A percentile compares a stretch with the other conserved stretches of the same genome.
Conservation (phyloP, 805 yeast species). For the Monosporozyma solicola region DNA sequence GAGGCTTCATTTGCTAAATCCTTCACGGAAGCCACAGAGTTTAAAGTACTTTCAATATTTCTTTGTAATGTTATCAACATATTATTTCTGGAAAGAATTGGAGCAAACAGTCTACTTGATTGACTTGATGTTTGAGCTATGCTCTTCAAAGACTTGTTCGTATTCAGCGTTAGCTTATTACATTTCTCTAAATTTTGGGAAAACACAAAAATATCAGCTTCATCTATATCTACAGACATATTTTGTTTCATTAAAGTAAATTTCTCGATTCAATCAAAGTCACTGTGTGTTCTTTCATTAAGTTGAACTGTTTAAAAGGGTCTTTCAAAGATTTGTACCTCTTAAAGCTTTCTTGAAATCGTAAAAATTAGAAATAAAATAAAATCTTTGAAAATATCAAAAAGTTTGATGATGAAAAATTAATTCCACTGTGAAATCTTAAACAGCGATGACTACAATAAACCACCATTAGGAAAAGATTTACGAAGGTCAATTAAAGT, state of each 20-base stretch:
- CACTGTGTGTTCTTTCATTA: background rate
- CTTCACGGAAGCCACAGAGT: slow-evolving; percentile 39
- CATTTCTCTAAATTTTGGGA: slow-evolving; percentile 63
- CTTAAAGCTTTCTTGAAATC: background rate
- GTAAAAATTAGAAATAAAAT: background rate
- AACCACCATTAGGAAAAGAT: background rate
- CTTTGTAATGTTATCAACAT: slow-evolving; percentile 44
- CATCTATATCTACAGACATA: slow-evolving; percentile 48
- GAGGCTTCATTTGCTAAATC: slow-evolving; percentile 41
- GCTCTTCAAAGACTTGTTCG: slow-evolving; percentile 45
- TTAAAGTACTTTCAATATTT: slow-evolving; percentile 48
- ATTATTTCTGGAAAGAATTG: slow-evolving; percentile 58
- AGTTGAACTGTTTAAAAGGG: background rate
- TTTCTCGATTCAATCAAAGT: background rate
- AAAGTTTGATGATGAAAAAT: background rate
- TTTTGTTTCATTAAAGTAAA: background rate
- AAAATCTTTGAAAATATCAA: background rate
- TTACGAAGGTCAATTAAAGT: background rate
- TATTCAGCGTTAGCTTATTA: slow-evolving; percentile 43
- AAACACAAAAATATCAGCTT: slow-evolving; percentile 75
- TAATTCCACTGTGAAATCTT: background rate
- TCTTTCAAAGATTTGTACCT: background rate
- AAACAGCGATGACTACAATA: background rate
- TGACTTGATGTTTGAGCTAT: slow-evolving; percentile 32
- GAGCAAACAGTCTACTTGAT: slow-evolving; percentile 46